Evolutionary conservation across 108 stramenopile genomes (phyloP).

Genomic region (Nitzschia putrida): DNA sequence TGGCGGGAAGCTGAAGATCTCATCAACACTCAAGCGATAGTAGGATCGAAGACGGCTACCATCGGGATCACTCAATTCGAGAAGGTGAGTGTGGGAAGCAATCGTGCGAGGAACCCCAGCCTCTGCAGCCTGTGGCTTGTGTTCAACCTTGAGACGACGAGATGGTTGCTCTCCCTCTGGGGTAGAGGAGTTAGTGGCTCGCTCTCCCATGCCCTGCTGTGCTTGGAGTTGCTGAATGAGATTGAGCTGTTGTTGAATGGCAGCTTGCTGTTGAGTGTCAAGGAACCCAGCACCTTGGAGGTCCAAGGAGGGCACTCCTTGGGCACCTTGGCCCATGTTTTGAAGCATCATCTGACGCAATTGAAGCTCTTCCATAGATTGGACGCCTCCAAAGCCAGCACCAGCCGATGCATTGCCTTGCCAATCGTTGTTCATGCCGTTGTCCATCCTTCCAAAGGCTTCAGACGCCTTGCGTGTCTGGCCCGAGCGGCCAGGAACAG

Average conservation of each 20-base stretch:
- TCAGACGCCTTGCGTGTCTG: constrained; percentile 36
- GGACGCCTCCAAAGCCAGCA: constrained; percentile 12
- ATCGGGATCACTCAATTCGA: constrained; percentile 51
- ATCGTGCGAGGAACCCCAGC: constrained; percentile 52
- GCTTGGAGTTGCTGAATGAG: constrained; percentile 50
- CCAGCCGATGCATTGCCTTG: constrained; percentile 4
- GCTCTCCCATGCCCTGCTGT: constrained; percentile 50
- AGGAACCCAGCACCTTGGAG: constrained; percentile 18
- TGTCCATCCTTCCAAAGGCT: constrained; percentile 32
- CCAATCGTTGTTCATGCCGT: constrained; percentile 15
- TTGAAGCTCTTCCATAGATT: constrained; percentile 42
- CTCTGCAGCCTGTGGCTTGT: constrained; percentile 18
- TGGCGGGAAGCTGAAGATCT: constrained; percentile 71
- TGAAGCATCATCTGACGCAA: constrained; percentile 42
- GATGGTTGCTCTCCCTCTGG: constrained; percentile 23
- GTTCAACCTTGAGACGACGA: constrained; percentile 43
- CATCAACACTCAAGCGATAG: constrained; percentile 69
- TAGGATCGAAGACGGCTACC: constrained; percentile 73
- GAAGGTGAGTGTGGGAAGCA: constrained; percentile 58
- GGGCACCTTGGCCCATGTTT: constrained; percentile 26
- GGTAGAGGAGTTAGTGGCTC: neutral
- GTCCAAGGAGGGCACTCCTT: constrained; percentile 26
- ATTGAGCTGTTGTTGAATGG: constrained; percentile 50
- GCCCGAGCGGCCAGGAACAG: constrained; percentile 64
- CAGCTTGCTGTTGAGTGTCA: constrained; percentile 29